A percentile compares a stretch with the other conserved stretches of the same genome.
These are phyloP conservation scores for Penicillium expansum DNA, from an alignment of 2,329 filamentous ascomycete genomes.

Conservation along the genomic window DNA sequence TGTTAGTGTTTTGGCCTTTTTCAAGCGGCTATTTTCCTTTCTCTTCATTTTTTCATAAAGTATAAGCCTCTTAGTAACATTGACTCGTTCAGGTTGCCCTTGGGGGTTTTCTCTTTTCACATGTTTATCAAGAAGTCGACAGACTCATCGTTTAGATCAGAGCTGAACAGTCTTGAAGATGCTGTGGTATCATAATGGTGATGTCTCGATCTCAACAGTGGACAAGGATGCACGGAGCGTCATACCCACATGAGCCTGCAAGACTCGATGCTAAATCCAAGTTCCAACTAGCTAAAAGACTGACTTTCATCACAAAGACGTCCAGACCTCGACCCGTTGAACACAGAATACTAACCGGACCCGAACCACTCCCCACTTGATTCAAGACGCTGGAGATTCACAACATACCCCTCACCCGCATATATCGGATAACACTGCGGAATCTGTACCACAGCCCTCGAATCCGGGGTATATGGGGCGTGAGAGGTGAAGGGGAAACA, in stretches of 20 bases:
- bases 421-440: not conserved
- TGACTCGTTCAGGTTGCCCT: constrained; percentile 1
- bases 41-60: not conserved
- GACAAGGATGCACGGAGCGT: not conserved
- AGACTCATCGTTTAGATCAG: not conserved
- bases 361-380: not conserved
- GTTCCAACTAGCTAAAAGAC: not conserved
- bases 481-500: not conserved
- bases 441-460: constrained; percentile 6
- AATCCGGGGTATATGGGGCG: constrained; percentile 11
- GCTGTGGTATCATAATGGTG: not conserved
- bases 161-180: not conserved
- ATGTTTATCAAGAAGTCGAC: not conserved
- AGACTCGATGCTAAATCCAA: constrained; percentile 1
- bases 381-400: not conserved
- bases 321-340: constrained; percentile 1
- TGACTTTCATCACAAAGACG: not conserved
- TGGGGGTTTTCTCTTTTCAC: not conserved
- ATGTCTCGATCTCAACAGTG: not conserved
- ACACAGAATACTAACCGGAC: constrained; percentile 1
- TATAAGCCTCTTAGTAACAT: not conserved
- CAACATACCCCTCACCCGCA: not conserved
- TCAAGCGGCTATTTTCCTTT: not conserved
- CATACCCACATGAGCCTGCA: not conserved
- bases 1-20: constrained; percentile 15